Conservation (phyloP, 768 basidiomycete genomes). For the Phylloporus sp. region DNA sequence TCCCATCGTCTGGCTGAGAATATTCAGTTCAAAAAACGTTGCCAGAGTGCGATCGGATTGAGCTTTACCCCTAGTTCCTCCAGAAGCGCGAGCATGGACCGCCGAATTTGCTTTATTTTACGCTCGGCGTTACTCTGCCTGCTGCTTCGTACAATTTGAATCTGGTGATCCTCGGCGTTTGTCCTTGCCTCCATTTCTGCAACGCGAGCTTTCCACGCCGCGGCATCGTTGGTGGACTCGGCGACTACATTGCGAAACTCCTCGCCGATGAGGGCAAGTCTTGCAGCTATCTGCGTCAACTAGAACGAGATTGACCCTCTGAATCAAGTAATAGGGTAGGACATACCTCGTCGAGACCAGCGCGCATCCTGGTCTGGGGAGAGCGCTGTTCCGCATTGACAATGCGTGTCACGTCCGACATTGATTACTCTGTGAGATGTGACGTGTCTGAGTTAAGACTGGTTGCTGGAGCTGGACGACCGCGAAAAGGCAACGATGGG, state of each 20-base stretch:
- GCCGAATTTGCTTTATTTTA: conserved; percentile 32
- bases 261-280: conserved; percentile 27
- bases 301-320: conserved; percentile 1
- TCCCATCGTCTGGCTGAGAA: conserved; percentile 20
- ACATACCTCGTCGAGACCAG: conserved; percentile 28
- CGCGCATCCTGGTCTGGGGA: conserved; percentile 16
- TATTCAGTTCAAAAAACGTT: conserved; percentile 1
- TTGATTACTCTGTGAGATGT: neutral
- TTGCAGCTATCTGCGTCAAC: conserved; percentile 26
- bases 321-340: neutral
- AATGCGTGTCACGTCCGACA: conserved; percentile 1
- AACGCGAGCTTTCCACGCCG: conserved; percentile 24
- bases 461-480: neutral
- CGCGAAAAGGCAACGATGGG: conserved; percentile 1
- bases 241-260: conserved; percentile 24
- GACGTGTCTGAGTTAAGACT: neutral
- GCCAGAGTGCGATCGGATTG: neutral
- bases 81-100: conserved; percentile 39
- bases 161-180: conserved; percentile 23
- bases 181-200: conserved; percentile 35
- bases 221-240: conserved; percentile 22
- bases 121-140: conserved; percentile 33
- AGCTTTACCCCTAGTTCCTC: conserved; percentile 37
- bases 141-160: conserved; percentile 27
- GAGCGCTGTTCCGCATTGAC: conserved; percentile 7